These are phyloP conservation scores for Pythium brassicae DNA, from an alignment of 352 stramenopile species.

Conservation along the genomic window DNA sequence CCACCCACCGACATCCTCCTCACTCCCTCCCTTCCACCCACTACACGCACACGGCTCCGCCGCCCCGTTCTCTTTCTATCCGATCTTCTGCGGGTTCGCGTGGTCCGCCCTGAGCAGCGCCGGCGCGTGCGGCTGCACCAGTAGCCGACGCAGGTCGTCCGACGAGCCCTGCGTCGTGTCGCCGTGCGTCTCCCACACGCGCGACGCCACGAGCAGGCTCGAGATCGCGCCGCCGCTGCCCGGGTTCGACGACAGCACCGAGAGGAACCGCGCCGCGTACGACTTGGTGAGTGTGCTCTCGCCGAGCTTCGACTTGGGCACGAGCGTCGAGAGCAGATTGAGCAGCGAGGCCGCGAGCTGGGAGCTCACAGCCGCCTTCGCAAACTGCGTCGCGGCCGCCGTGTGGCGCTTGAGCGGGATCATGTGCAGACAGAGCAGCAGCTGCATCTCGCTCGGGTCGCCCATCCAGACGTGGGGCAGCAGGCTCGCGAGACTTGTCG, in stretches of 20 bases:
- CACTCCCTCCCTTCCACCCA: no score
- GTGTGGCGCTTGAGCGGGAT: constrained; percentile 86
- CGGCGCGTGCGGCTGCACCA: constrained; percentile 67
- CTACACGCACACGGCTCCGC: no score
- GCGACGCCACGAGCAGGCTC: constrained; percentile 70
- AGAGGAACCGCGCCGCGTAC: constrained; percentile 79
- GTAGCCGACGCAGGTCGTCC: constrained; percentile 72
- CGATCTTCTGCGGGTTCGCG: constrained; percentile 84
- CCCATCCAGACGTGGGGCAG: constrained; percentile 75
- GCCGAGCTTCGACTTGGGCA: constrained; percentile 76
- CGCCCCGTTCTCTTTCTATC: constrained; percentile 26
- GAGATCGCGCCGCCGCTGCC: constrained; percentile 80
- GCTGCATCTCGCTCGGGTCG: constrained; percentile 77
- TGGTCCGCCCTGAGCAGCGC: constrained; percentile 75
- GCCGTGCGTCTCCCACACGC: constrained; percentile 80
- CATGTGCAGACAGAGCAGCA: constrained; percentile 84
- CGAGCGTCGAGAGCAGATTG: constrained; percentile 73
- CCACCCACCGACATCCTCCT: no score
- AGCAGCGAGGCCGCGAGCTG: constrained; percentile 76
- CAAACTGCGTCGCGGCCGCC: constrained; percentile 79
- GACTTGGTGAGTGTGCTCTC: constrained; percentile 80
- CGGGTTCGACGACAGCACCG: constrained; percentile 78
- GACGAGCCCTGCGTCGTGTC: constrained; percentile 77
- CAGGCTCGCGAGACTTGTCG: constrained; percentile 58
- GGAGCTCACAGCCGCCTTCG: constrained; percentile 73